Conservation (phyloP, 2,329 filamentous ascomycete genomes). For the Magnaporthiopsis poae region DNA sequence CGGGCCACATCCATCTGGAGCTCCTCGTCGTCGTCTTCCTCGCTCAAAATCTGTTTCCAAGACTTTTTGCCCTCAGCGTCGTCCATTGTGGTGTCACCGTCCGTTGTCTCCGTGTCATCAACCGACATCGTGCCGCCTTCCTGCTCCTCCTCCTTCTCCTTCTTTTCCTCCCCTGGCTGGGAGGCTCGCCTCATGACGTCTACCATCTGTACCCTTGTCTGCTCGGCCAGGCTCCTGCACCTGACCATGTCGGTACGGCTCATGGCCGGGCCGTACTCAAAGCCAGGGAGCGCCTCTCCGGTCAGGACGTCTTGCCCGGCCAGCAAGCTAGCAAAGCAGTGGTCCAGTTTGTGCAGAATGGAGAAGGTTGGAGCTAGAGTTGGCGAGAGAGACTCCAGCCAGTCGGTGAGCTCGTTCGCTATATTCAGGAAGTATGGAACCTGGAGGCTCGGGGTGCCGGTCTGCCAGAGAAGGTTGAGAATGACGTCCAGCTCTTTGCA, state of each 20-base stretch:
- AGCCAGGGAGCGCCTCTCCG: constrained; percentile 58
- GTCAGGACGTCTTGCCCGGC: constrained; percentile 57
- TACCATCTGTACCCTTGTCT: constrained; percentile 60
- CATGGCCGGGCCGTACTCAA: constrained; percentile 52
- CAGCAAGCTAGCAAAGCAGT: constrained; percentile 69
- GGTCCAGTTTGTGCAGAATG: constrained; percentile 68
- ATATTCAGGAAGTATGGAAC: constrained; percentile 74
- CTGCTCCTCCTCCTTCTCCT: constrained; percentile 30
- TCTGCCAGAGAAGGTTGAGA: constrained; percentile 75
- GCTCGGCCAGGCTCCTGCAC: constrained; percentile 70
- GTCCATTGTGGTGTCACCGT: constrained; percentile 22
- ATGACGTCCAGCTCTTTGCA: constrained; percentile 65
- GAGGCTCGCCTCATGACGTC: constrained; percentile 52
- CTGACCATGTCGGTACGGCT: constrained; percentile 78
- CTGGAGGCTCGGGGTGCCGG: constrained; percentile 72
- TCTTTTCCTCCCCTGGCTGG: constrained; percentile 31
- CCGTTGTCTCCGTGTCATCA: constrained; percentile 14
- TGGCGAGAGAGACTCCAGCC: constrained; percentile 62
- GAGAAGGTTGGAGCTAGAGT: constrained; percentile 58
- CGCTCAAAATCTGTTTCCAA: constrained; percentile 9
- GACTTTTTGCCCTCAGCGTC: constrained; percentile 19
- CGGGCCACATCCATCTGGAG: constrained; percentile 61
- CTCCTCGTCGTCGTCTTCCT: constrained; percentile 27
- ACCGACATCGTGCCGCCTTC: constrained; percentile 25
- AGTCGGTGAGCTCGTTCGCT: constrained; percentile 61